These are phyloP conservation scores for Paecilomyces sp. DNA, from an alignment of 2,329 filamentous ascomycete species.

Conservation along the genomic window DNA sequence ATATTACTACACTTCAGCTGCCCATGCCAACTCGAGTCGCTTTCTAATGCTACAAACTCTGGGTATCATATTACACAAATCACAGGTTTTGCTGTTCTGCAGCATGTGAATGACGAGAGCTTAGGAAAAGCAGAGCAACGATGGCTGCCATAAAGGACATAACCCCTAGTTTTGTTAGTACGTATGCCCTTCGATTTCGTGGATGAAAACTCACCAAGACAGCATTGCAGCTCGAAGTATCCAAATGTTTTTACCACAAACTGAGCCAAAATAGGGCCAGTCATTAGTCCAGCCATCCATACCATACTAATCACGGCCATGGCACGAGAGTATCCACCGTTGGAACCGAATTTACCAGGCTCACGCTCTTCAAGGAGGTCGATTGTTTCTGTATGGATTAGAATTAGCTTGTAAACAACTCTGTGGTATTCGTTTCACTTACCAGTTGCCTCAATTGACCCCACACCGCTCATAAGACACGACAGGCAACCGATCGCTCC, in stretches of 20 bases:
- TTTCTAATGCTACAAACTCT: not conserved
- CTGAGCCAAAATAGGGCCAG: not conserved
- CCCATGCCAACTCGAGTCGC: not conserved
- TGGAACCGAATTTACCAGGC: constrained; percentile 16
- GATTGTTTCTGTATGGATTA: too few relatives aligned
- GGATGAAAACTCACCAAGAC: not conserved
- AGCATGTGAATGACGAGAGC: not conserved
- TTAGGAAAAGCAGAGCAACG: not conserved
- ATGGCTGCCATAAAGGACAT: not conserved
- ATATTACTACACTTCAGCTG: too few relatives aligned
- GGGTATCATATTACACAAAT: not conserved
- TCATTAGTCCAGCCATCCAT: not conserved
- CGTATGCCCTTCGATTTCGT: too few relatives aligned
- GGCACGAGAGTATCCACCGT: constrained; percentile 16
- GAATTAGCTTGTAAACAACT: too few relatives aligned
- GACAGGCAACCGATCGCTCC: not conserved
- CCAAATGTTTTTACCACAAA: not conserved
- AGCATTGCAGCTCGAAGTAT: not conserved
- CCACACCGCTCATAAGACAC: not conserved
- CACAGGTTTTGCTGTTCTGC: not conserved
- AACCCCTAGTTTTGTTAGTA: not conserved
- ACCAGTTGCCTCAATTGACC: not conserved
- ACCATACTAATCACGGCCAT: not conserved
- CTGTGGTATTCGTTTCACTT: too few relatives aligned
- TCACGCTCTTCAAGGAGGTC: constrained; percentile 13